Conservation (phyloP, 768 basidiomycete genomes). For the Brasilioporus rufonigricans region DNA sequence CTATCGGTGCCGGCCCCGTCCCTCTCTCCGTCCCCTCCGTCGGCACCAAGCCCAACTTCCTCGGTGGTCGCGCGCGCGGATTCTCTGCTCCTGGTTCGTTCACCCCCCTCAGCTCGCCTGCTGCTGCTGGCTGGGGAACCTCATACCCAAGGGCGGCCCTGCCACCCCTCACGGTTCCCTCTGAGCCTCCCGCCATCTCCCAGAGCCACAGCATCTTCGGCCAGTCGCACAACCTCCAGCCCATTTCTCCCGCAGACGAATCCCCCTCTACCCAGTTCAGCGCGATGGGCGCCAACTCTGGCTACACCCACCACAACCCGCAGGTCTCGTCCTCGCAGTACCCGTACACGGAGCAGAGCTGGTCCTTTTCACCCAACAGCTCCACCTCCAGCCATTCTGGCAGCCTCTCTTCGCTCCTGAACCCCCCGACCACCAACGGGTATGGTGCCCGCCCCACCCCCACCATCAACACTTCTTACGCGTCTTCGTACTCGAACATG, state of each 20-base stretch:
- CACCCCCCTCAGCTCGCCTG: constrained; percentile 63
- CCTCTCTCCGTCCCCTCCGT: constrained; percentile 59
- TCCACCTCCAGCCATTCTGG: constrained; percentile 64
- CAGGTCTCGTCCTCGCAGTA: constrained; percentile 55
- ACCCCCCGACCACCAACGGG: constrained; percentile 51
- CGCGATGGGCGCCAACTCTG: constrained; percentile 36
- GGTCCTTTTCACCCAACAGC: constrained; percentile 46
- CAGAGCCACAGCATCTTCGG: constrained; percentile 58
- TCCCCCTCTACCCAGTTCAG: constrained; percentile 51
- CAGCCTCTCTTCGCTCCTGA: constrained; percentile 74
- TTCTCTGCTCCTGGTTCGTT: constrained; percentile 84
- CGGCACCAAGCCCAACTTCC: constrained; percentile 34
- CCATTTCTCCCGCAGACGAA: constrained; percentile 70
- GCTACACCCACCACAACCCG: constrained; percentile 30
- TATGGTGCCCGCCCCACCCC: constrained; percentile 55
- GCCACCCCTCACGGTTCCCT: constrained; percentile 82
- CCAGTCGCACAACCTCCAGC: constrained; percentile 58
- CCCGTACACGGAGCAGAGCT: constrained; percentile 62
- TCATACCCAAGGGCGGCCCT: constrained; percentile 62
- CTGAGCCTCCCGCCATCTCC: constrained; percentile 62
- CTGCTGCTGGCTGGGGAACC: constrained; percentile 56
- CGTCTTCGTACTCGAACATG: constrained; percentile 64
- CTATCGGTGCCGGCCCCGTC: constrained; percentile 65
- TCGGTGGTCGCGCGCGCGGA: constrained; percentile 65
- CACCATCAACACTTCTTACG: constrained; percentile 70